Base-by-base conservation (phyloP, 257 asterid genomes). In the Phtheirospermum japonicum region DNA sequence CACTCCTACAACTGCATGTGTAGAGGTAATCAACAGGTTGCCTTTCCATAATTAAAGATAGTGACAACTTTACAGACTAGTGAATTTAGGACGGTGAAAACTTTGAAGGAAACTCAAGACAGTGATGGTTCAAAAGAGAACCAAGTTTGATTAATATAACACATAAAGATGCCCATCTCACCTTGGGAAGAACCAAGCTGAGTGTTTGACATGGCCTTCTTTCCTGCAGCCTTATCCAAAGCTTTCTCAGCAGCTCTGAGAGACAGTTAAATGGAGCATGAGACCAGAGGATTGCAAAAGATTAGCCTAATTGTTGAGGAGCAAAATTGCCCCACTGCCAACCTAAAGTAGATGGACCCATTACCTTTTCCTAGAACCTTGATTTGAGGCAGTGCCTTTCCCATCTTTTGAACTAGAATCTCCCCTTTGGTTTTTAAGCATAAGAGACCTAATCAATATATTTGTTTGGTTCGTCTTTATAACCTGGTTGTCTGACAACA, bases 391-490 rank as follows among this genome's bases (percentile, higher is more conserved):
- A 61, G 63, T 19, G 66, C 71, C 66, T 70, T 79, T 77, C 57
- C 79, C 82, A n/a, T 79, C 84, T 73, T 77, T 84, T 16, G 80
- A 58, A 73, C 68, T 23, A 36, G 77, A 55, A 37, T 85, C 93
- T 19, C 73, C 80, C 66, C 67, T 84, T 42, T 79, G 87, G 59
- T 83, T 83, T 76, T 79, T 77, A 62, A 86, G 80, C 78, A 70
- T 77, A 48, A 86, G 85, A 34, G 95, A 86, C 76, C 95, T 75
- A 57, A 86, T 81, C 60, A 86, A 59, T 71, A 86, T 86, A 69
- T 86, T 83, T 58, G 76, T 76, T 66, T 81, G 88, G 82, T 86
- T 78, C 40, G 95, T 86, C 75, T 75, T 80, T 69, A 87, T 82
- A 66, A 72, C 68, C 80, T 87, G 95, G 71, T 77, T 68, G 65